Evolutionary conservation across 2,329 filamentous ascomycete genomes (phyloP).

Genomic region (Cucurbitaria berberidis): DNA sequence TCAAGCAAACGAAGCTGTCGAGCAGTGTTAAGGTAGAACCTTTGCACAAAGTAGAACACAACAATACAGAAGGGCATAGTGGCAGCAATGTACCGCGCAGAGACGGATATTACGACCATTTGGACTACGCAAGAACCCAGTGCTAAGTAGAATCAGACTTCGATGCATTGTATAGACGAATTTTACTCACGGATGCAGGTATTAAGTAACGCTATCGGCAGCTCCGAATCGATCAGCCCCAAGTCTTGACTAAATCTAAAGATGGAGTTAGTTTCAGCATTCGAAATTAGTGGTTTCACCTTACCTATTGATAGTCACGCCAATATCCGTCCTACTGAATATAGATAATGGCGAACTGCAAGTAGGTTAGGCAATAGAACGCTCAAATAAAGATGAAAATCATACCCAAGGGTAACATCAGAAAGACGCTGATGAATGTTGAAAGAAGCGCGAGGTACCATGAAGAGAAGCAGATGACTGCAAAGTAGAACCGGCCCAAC

Average conservation of each 20-base stretch:
- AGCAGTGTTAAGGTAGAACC: constrained; percentile 53
- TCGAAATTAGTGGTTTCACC: too few relatives aligned
- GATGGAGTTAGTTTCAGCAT: too few relatives aligned
- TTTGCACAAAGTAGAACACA: constrained; percentile 48
- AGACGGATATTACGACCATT: constrained; percentile 19
- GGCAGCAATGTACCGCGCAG: constrained; percentile 38
- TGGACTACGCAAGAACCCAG: constrained; percentile 1
- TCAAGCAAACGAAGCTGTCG: constrained; percentile 57
- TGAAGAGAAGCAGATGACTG: too few relatives aligned
- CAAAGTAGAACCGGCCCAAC: too few relatives aligned
- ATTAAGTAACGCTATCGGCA: constrained; percentile 27
- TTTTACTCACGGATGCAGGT: neutral
- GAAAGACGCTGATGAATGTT: too few relatives aligned
- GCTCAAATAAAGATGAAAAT: too few relatives aligned
- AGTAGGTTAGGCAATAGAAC: too few relatives aligned
- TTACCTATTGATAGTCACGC: constrained; percentile 20
- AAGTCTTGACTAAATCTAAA: constrained; percentile 48
- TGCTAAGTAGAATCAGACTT: too few relatives aligned
- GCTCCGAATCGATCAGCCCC: constrained; percentile 49
- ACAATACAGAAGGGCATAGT: constrained; percentile 42
- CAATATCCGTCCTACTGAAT: constrained; percentile 22
- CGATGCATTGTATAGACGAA: too few relatives aligned
- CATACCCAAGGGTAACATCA: too few relatives aligned
- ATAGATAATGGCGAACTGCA: constrained; percentile 17
- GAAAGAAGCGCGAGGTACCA: too few relatives aligned